Evolutionary conservation across 202 grass and related monocot species (phyloP).

Genomic region (Saccharum hybrid): DNA sequence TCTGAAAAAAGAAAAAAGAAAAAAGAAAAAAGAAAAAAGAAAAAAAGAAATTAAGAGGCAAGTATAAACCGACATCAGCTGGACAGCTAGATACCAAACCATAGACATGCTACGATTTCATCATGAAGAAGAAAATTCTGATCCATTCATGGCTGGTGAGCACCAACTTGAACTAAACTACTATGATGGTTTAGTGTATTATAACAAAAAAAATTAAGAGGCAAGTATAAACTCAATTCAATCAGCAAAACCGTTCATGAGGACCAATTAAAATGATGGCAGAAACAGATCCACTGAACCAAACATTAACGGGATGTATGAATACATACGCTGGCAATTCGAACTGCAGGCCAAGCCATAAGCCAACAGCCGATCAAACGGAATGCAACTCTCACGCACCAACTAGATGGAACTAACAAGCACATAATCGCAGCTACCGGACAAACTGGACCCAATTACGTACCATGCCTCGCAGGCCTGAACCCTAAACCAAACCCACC

Average conservation of each 20-base stretch:
- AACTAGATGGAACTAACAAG: neutral
- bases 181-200: neutral
- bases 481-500: conserved; percentile 35
- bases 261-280: conserved; percentile 21
- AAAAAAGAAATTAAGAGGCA: neutral
- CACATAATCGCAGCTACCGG: neutral
- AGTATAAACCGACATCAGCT: neutral
- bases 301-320: neutral
- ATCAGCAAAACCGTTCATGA: neutral
- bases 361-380: neutral
- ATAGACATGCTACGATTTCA: neutral
- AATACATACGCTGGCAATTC: neutral
- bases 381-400: neutral
- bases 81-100: neutral
- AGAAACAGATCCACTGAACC: conserved; percentile 1
- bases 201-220: neutral
- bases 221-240: conserved; percentile 7
- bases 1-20: neutral
- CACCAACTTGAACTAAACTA: conserved; percentile 25
- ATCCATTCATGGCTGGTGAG: conserved; percentile 2
- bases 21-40: too few relatives aligned
- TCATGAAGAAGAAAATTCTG: conserved; percentile 10
- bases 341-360: neutral
- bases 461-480: neutral
- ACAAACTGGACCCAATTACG: neutral